Evolutionary conservation across 352 stramenopile genomes (phyloP).

Genomic region (Phytophthora uliginosa): DNA sequence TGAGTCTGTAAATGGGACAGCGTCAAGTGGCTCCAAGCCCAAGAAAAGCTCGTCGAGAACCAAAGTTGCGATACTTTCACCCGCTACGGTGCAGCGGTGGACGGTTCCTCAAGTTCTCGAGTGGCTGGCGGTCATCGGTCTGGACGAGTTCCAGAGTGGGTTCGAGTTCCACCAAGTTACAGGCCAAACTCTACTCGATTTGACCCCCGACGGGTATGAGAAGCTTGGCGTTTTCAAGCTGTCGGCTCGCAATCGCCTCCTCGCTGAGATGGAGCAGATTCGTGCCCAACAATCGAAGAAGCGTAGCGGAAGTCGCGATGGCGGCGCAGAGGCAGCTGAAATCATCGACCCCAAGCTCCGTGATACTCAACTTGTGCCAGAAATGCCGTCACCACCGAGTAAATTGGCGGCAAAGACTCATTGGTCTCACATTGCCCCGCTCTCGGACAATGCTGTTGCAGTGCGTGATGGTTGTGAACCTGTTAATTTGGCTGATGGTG

Average conservation of each 20-base stretch:
- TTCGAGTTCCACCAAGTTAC: slow-evolving; percentile 90
- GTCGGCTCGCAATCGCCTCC: slow-evolving; percentile 68
- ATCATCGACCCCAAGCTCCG: slow-evolving; percentile 75
- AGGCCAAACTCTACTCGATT: slow-evolving; percentile 50
- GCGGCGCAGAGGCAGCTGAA: slow-evolving; percentile 27
- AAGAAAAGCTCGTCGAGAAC: slow-evolving; percentile 18
- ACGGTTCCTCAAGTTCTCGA: slow-evolving; percentile 65
- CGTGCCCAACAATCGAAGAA: slow-evolving; percentile 32
- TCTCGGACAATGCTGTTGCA: slow-evolving; percentile 46
- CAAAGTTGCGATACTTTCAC: slow-evolving; percentile 41
- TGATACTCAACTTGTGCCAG: slow-evolving; percentile 38
- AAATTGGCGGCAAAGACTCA: slow-evolving; percentile 44
- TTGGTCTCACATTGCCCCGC: slow-evolving; percentile 78
- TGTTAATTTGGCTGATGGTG: slow-evolving; percentile 82
- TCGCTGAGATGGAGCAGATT: slow-evolving; percentile 65
- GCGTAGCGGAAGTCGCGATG: neutral
- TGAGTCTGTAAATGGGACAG: neutral
- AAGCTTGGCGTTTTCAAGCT: slow-evolving; percentile 67
- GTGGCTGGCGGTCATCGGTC: slow-evolving; percentile 63
- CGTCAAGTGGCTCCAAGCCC: slow-evolving; percentile 9
- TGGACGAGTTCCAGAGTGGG: slow-evolving; percentile 72
- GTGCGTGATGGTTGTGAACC: slow-evolving; percentile 38
- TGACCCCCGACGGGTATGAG: slow-evolving; percentile 56
- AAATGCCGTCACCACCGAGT: slow-evolving; percentile 38
- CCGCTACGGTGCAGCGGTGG: slow-evolving; percentile 61